Base-by-base conservation (phyloP, 179 eudicot species). In the Amaranthus tricolor region DNA sequence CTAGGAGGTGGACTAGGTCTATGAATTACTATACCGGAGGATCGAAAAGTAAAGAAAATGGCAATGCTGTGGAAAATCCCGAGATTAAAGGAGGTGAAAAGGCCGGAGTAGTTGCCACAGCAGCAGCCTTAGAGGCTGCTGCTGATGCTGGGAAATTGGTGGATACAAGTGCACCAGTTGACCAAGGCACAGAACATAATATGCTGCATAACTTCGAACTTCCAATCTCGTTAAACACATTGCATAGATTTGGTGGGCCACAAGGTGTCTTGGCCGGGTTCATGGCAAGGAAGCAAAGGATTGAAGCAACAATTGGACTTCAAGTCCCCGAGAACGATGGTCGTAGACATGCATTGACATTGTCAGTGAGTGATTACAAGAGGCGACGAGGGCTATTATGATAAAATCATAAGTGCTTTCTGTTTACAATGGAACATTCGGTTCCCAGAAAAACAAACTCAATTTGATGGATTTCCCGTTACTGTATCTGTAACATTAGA, bases 1-100 rank as follows among this genome's bases (percentile, higher is more conserved):
- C 99, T 7, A 90, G 99, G 78, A 89, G 99, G 72, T 95, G 99
- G 99, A 95, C 99, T 16, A 77, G 97, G 81, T 95, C 99, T 7
- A 87, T 77, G 75, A 94, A 94, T 79, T 94, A 94, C 77, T 94
- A 90, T 55, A 75, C 85, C 59, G 91, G 77, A 14, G 96, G 82
- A 70, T 83, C 75, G 20, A 85, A 72, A 7, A 80, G 44, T 1
- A 79, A 71, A 24, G 77, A 7, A 16, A 72, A 71, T 48, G 88
- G 73, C 56, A 85, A 76, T 20, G 79, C 49, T 61, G 77, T 24
- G 40, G 73, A 40, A 59, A 78, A 57, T 7, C 84, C 72, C 54
- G 78, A 44, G 70, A 12, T 15, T 44, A 66, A 9, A 57, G 76
- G 40, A 10, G 81, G 77, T 13, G 71, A 77, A 5, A 81, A 82